phyloP scores from a whole-genome alignment of 2,329 filamentous ascomycete species.

The Botrytis paeoniae region DNA sequence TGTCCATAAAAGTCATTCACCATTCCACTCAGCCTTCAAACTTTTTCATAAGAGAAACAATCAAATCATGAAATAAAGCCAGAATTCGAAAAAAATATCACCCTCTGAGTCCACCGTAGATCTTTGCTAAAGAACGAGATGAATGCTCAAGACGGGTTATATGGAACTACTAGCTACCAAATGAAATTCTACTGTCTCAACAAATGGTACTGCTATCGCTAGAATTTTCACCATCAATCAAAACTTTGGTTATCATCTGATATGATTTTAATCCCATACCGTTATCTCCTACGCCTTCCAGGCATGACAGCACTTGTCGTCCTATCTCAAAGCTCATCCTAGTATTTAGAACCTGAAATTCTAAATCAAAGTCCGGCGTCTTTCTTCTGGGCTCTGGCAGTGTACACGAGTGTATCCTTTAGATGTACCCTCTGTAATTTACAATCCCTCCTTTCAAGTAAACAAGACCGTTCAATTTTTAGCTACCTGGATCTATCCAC shows the following conservation, averaged over 20 bases:
- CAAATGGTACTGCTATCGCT: background rate
- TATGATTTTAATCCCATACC: background rate
- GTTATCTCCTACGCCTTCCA: background rate
- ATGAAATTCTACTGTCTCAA: background rate
- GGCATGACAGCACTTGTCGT: background rate
- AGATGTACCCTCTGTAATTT: background rate
- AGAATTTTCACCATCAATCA: background rate
- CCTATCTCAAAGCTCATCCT: too few relatives aligned
- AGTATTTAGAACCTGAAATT: too few relatives aligned
- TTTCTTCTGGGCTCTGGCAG: too few relatives aligned
- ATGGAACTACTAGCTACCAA: background rate
- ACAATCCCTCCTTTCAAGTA: background rate
- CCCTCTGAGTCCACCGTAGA: background rate
- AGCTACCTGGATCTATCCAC: background rate
- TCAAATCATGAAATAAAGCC: too few relatives aligned
- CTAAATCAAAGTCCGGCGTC: too few relatives aligned
- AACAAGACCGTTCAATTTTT: background rate
- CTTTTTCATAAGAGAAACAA: background rate
- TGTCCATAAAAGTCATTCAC: background rate
- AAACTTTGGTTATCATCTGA: fast-evolving
- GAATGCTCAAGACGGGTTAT: background rate
- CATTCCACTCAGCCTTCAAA: background rate
- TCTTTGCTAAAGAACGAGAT: background rate
- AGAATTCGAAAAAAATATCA: background rate
- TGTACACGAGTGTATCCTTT: background rate